These are phyloP conservation scores for Phytophthora constricta DNA, from an alignment of 352 stramenopile species.

Conservation along the genomic window DNA sequence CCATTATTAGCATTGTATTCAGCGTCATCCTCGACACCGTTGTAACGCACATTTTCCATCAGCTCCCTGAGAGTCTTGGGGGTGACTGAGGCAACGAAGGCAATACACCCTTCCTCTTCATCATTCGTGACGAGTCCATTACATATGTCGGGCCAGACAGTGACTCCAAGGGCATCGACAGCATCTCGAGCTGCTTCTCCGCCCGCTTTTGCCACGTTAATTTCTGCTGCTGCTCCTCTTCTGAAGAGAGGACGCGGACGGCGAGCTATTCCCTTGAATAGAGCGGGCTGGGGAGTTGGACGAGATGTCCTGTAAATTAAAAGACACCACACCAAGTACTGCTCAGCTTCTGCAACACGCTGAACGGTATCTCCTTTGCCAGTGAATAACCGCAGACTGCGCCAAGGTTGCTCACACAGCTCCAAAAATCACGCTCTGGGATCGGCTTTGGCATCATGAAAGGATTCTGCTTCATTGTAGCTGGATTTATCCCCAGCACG, in stretches of 20 bases:
- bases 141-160: slow-evolving; percentile 55
- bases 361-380: slow-evolving; percentile 36
- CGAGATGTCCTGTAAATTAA: slow-evolving; percentile 43
- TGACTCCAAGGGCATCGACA: slow-evolving; percentile 74
- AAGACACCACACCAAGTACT: slow-evolving; percentile 74
- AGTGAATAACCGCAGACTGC: slow-evolving; percentile 27
- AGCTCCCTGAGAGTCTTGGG: slow-evolving; percentile 71
- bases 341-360: slow-evolving; percentile 59
- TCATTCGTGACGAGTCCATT: slow-evolving; percentile 77
- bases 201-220: slow-evolving; percentile 66
- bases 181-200: slow-evolving; percentile 69
- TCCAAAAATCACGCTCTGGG: slow-evolving; percentile 58
- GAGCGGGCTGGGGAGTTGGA: slow-evolving; percentile 5
- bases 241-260: slow-evolving; percentile 16
- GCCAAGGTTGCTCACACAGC: slow-evolving; percentile 37
- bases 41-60: slow-evolving; percentile 53
- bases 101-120: slow-evolving; percentile 74
- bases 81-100: slow-evolving; percentile 64
- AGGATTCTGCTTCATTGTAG: slow-evolving; percentile 76
- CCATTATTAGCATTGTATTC: slow-evolving; percentile 19
- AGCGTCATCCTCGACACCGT: slow-evolving; percentile 15
- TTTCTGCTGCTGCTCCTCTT: slow-evolving; percentile 34
- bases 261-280: slow-evolving; percentile 12
- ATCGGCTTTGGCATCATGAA: slow-evolving; percentile 87
- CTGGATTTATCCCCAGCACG: slow-evolving; percentile 64